Conservation (phyloP, 441 rosid species). For the Croton laevigatus region DNA sequence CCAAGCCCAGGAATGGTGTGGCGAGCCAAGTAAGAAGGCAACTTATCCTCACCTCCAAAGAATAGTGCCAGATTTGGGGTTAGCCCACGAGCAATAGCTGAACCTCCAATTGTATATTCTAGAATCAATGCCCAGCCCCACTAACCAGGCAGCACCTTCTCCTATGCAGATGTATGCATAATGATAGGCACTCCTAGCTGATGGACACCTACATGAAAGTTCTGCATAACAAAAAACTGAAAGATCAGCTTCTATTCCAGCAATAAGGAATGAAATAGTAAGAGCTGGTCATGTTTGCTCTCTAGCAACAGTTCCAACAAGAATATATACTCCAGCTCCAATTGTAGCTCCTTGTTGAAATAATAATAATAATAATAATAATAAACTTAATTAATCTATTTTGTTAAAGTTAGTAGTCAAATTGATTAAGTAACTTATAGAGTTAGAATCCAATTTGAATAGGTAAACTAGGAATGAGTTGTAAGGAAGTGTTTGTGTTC, state of each 20-base stretch:
- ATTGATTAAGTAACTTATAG: too few species aligned
- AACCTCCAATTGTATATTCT: conserved; percentile 94
- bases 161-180: conserved; percentile 93
- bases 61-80: conserved; percentile 76
- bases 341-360: too few species aligned
- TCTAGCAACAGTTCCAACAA: conserved; percentile 97
- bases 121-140: conserved; percentile 93
- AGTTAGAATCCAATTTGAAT: too few species aligned
- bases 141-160: conserved; percentile 94
- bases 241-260: conserved; percentile 91
- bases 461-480: too few species aligned
- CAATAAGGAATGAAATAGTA: conserved; percentile 77
- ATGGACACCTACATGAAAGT: conserved; percentile 91
- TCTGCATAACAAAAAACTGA: conserved; percentile 97
- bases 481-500: too few species aligned
- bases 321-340: conserved; percentile 98
- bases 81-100: conserved; percentile 95
- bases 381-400: too few species aligned
- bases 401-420: too few species aligned
- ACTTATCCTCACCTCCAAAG: conserved; percentile 78
- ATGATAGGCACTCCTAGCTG: conserved; percentile 98
- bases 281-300: conserved; percentile 97
- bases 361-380: too few species aligned
- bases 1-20: conserved; percentile 75
- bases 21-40: conserved; percentile 72